phyloP scores from a whole-genome alignment of 345 rosid species.

The Populus euphratica region DNA sequence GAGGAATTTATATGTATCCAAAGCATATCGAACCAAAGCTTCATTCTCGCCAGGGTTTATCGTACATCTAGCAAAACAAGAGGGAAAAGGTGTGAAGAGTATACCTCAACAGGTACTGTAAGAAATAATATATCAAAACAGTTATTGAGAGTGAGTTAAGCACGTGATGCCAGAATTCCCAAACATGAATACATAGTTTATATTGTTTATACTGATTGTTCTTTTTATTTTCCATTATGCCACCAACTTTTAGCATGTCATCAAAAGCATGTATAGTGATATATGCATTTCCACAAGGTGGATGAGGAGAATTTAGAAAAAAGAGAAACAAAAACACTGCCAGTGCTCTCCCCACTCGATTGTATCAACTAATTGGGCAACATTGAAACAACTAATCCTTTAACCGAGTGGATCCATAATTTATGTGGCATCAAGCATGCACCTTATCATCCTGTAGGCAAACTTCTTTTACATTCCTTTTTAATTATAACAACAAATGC shows the following conservation, averaged over 20 bases:
- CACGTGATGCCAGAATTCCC: neutral
- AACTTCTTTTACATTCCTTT: neutral
- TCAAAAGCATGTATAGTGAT: neutral
- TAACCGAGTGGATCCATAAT: neutral
- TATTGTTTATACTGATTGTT: neutral
- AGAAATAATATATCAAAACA: neutral
- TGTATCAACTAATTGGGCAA: neutral
- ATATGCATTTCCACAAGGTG: neutral
- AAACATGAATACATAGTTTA: neutral
- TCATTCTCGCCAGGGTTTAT: slow-evolving; percentile 96
- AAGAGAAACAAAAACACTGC: neutral
- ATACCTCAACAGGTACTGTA: neutral
- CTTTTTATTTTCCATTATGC: neutral
- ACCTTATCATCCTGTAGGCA: neutral
- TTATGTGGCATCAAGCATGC: neutral
- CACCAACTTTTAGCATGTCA: neutral
- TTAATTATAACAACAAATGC: neutral
- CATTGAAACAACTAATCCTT: neutral
- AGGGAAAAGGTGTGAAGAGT: slow-evolving; percentile 1
- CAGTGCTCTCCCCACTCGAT: neutral
- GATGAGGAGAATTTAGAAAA: neutral
- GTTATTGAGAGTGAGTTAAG: neutral
- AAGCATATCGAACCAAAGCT: slow-evolving; percentile 86
- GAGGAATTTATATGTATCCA: slow-evolving; percentile 75
- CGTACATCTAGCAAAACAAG: slow-evolving; percentile 65